Evolutionary conservation across 2,329 filamentous ascomycete genomes (phyloP).

Genomic region (Pseudocercospora musae): DNA sequence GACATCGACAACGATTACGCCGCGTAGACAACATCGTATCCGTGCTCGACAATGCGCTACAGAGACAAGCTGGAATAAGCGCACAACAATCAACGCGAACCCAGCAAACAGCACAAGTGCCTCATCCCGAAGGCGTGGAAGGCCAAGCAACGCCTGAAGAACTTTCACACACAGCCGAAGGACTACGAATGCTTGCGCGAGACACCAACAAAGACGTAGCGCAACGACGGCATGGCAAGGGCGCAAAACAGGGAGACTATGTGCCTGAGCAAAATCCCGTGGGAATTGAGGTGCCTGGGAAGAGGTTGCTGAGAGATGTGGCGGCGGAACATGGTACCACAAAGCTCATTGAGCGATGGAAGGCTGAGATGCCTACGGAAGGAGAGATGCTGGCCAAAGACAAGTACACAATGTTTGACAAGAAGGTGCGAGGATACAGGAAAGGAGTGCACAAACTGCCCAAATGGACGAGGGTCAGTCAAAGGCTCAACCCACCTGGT

Average conservation of each 20-base stretch:
- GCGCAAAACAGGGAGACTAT: constrained; percentile 31
- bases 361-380: constrained; percentile 92
- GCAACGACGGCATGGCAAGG: constrained; percentile 31
- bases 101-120: constrained; percentile 1
- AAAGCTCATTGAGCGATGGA: constrained; percentile 85
- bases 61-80: constrained; percentile 46
- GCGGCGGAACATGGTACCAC: constrained; percentile 52
- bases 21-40: constrained; percentile 85
- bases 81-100: constrained; percentile 24
- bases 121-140: background rate
- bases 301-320: constrained; percentile 24
- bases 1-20: constrained; percentile 77
- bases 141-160: constrained; percentile 28
- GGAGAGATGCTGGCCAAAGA: constrained; percentile 92
- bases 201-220: constrained; percentile 13
- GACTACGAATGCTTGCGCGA: constrained; percentile 29
- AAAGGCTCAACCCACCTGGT: constrained; percentile 89
- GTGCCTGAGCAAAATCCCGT: constrained; percentile 18
- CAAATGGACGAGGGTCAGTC: constrained; percentile 92
- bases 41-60: constrained; percentile 68
- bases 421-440: constrained; percentile 90
- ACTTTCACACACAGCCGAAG: constrained; percentile 32
- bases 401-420: constrained; percentile 97
- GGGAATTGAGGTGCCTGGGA: constrained; percentile 13
- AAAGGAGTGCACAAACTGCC: constrained; percentile 83